phyloP scores from a whole-genome alignment of 2,329 filamentous ascomycete species.

The Trichoderma asperellum region DNA sequence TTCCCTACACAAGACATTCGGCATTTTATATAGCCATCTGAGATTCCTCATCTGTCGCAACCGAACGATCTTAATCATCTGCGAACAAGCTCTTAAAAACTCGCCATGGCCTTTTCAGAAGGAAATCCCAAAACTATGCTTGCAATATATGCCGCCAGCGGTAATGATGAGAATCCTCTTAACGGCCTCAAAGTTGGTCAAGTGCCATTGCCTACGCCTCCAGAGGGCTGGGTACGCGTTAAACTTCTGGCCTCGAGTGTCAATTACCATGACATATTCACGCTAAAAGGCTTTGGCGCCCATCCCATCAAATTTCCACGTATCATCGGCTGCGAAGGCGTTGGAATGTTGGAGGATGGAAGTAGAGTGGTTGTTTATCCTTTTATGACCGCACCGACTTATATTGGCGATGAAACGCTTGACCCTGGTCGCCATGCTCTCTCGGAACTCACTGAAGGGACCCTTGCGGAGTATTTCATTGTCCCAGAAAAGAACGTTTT shows the following conservation, averaged over 20 bases:
- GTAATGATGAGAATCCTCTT: conserved; percentile 3
- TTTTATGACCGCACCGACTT: conserved; percentile 1
- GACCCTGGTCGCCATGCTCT: conserved; percentile 14
- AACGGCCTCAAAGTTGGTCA: conserved; percentile 10
- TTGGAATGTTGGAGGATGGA: conserved; percentile 23
- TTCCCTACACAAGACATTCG: not conserved
- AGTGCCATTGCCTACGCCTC: not conserved
- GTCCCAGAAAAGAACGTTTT: conserved; percentile 1
- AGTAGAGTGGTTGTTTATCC: conserved; percentile 15
- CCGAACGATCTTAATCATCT: not conserved
- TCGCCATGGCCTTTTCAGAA: not conserved
- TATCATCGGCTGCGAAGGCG: conserved; percentile 9
- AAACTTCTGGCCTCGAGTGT: not conserved
- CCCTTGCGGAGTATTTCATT: conserved; percentile 20
- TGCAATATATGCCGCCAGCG: conserved; percentile 11
- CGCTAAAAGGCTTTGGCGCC: not conserved
- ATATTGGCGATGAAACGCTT: conserved; percentile 19
- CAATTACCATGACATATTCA: conserved; percentile 23
- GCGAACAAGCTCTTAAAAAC: not conserved
- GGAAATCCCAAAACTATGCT: conserved; percentile 11
- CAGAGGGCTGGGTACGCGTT: conserved; percentile 19
- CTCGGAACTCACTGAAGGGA: conserved; percentile 11
- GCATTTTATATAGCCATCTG: not conserved
- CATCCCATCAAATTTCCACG: conserved; percentile 4
- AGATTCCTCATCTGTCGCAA: not conserved